Conservation (phyloP, 805 yeast genomes). For the Tetrapisispora phaffii region DNA sequence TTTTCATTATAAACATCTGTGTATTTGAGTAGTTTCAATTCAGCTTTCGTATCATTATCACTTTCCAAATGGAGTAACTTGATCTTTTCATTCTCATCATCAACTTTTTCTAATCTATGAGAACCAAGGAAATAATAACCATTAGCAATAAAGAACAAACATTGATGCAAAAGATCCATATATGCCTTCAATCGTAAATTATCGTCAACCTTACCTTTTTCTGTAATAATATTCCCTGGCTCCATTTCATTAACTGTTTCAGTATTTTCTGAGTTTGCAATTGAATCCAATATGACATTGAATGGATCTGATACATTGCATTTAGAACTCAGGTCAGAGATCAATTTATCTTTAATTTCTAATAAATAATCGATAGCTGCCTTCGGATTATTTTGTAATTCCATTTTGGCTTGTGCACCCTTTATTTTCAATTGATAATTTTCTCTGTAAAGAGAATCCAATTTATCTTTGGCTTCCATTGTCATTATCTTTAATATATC, state of each 20-base stretch:
- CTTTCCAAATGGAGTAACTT: conserved; percentile 3
- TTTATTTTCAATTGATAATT: conserved; percentile 40
- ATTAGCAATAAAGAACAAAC: conserved; percentile 63
- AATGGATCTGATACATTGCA: conserved; percentile 15
- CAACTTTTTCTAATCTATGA: conserved; percentile 18
- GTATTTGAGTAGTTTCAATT: conserved; percentile 7
- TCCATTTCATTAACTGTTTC: background rate
- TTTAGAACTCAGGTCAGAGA: conserved; percentile 15
- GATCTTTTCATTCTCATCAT: conserved; percentile 22
- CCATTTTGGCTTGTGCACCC: conserved; percentile 56
- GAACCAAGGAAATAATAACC: conserved; percentile 26
- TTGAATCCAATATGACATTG: background rate
- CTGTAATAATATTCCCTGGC: background rate
- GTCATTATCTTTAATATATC: conserved; percentile 61
- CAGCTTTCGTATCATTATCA: conserved; percentile 8
- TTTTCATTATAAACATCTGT: conserved; percentile 17
- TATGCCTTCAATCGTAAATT: conserved; percentile 15
- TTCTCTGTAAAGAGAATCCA: conserved; percentile 40
- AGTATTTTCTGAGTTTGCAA: background rate
- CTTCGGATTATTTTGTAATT: conserved; percentile 42
- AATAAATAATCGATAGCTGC: conserved; percentile 42
- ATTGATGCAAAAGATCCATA: conserved; percentile 56
- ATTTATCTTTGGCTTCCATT: conserved; percentile 42
- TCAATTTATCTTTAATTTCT: conserved; percentile 30
- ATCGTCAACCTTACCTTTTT: background rate